Base-by-base conservation (phyloP, 495 filamentous ascomycete species). In the Diplogelasinospora grovesii region DNA sequence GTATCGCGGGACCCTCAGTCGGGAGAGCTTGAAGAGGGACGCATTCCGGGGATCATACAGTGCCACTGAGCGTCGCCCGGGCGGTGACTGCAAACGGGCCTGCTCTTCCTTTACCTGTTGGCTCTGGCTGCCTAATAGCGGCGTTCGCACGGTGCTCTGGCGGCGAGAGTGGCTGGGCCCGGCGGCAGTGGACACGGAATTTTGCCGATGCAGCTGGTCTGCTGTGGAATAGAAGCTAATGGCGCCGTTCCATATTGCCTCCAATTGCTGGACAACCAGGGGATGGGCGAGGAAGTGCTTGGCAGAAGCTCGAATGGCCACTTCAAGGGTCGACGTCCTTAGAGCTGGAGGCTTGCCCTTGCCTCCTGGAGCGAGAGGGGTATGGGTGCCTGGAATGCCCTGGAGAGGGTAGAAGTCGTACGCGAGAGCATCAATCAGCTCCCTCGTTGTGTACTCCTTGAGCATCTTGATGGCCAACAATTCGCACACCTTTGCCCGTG, bases 381-480 rank as follows among this genome's bases (percentile, higher is more conserved):
- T 61, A 32, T 83, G 73, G 3, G 61, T 39, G 10, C 62, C 64
- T 15, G 70, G 59, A 19, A 66, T 57, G 36, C 87, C 87, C 53
- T 95, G 88, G 0, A 97, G 77, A 2, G 90, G 90, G 57, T 86
- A 83, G 55, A 95, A 95, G 50, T 95, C 89, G 59, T 97, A 95
- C 7, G 85, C 90, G 26, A 97, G 67, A 15, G 86, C 86, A 67
- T 95, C 90, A 50, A 93, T 79, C 49, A 97, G 73, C 63, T 95
- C 89, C 36, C 87, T 70, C 5, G 86, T 89, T 20, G 74, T 78
- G 62, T 89, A 95, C 57, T 95, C 90, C 58, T 85, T 86, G 39
- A 97, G 66, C 43, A 95, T 47, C 61, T 89, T 86, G 56, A 94
- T 85, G 4, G 89, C 88, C n/a, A 97, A 70, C 48, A 97, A 71